Base-by-base conservation (phyloP, 2,329 filamentous ascomycete genomes). In the Fulvia fulva region DNA sequence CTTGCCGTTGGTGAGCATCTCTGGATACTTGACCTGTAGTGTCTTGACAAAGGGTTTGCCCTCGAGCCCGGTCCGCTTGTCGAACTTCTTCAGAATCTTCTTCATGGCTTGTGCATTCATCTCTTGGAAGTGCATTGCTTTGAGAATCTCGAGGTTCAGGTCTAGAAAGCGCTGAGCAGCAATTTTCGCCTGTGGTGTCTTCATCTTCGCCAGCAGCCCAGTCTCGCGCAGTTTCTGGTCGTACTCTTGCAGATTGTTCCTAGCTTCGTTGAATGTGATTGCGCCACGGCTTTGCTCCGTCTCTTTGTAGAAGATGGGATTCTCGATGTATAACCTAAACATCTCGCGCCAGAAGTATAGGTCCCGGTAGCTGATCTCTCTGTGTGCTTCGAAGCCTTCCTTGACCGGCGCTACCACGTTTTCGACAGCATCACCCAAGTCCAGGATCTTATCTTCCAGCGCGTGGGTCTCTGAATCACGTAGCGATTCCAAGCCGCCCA, bases 31-130 rank as follows among this genome's bases (percentile, higher is more conserved):
- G 50, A 59, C 56, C 23, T 63, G 56, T 14, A 72, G 59, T 12
- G 59, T 63, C 2, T 60, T 61, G 43, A 69, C 55, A 52, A 71
- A 71, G 6, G 59, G 34, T 25, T 69, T 60, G 11, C 65, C 85
- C 25, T 87, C 85, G 21, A 95, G 78, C 0, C 87, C 85, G 1
- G 91, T 96, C 58, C 86, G 84, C 74, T 96, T 96, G 74, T 94
- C 89, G 70, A 96, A 96, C 85, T 91, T 96, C 73, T 96, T 96
- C 54, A 96, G 75, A 53, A 96, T 96, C 73, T 96, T 96, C 32
- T 78, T 78, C 67, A 94, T 84, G 0, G 91, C 91, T 28, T 82
- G 82, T 63, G 84, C 83, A 68, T 96, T 95, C 63, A 95, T 86
- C 70, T 94, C 90, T 68, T 92, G 89, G 66, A 95, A 96, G 59